Conservation (phyloP, 2,329 filamentous ascomycete genomes). For the Alternaria angustiovoidea region DNA sequence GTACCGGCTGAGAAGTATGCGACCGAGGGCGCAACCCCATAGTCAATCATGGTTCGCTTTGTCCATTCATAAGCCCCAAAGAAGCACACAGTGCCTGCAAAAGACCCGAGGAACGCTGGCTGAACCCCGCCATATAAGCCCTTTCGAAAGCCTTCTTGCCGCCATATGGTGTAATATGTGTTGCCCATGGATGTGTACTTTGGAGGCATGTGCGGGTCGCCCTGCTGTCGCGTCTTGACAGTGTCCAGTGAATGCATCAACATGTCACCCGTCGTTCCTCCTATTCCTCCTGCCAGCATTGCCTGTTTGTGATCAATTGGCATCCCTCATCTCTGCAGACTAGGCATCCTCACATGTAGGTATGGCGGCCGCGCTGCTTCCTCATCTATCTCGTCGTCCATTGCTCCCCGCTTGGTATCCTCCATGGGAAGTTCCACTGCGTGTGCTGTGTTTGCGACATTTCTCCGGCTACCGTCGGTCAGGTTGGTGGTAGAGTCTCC, state of each 20-base stretch:
- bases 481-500: constrained; percentile 42
- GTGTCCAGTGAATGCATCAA: constrained; percentile 99
- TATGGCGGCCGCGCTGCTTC: constrained; percentile 59
- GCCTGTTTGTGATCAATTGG: constrained; percentile 63
- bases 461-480: constrained; percentile 49
- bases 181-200: constrained; percentile 91
- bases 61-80: constrained; percentile 97
- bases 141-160: constrained; percentile 85
- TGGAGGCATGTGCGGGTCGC: constrained; percentile 89
- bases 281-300: constrained; percentile 94
- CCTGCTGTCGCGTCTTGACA: constrained; percentile 97
- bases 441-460: constrained; percentile 33
- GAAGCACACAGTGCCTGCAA: constrained; percentile 92
- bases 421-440: constrained; percentile 30
- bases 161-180: constrained; percentile 90
- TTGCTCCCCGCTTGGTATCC: constrained; percentile 25
- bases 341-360: constrained; percentile 52
- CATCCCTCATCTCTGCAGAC: constrained; percentile 9
- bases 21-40: constrained; percentile 80
- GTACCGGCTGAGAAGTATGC: constrained; percentile 86
- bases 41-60: constrained; percentile 87
- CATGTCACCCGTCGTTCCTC: constrained; percentile 93
- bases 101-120: constrained; percentile 89
- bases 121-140: constrained; percentile 94
- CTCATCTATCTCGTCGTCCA: constrained; percentile 45